A percentile compares a stretch with the other conserved stretches of the same genome.
These are phyloP conservation scores for Clavispora santaluciae DNA, from an alignment of 805 yeast species.

Conservation along the genomic window DNA sequence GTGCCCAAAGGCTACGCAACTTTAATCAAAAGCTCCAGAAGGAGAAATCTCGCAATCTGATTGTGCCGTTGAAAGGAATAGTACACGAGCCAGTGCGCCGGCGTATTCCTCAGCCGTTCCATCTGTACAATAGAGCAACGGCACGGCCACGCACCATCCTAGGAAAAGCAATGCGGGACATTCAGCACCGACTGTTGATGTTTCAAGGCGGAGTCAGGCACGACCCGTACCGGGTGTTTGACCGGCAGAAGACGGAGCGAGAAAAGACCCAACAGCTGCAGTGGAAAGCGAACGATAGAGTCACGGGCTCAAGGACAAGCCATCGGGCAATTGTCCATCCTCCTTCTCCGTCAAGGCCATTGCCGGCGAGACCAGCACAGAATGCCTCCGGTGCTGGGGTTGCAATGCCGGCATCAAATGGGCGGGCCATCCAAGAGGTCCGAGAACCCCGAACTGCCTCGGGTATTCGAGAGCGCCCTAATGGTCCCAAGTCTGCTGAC, in stretches of 20 bases:
- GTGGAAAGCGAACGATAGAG: too few species aligned
- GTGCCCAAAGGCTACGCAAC: slow-evolving; percentile 40
- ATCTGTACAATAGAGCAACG: background rate
- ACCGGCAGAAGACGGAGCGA: background rate
- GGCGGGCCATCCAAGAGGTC: too few species aligned
- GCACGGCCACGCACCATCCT: slow-evolving; percentile 21
- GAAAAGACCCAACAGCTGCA: too few species aligned
- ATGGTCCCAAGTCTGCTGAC: too few species aligned
- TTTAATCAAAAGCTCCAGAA: slow-evolving; percentile 36
- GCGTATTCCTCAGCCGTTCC: slow-evolving; percentile 4
- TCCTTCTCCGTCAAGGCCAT: too few species aligned
- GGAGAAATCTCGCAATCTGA: slow-evolving; percentile 40
- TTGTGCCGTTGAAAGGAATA: slow-evolving; percentile 18
- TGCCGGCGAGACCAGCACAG: too few species aligned
- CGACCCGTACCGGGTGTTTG: slow-evolving; percentile 10
- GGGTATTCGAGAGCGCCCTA: too few species aligned
- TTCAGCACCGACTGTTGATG: slow-evolving; percentile 31
- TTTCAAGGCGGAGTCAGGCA: slow-evolving; percentile 12
- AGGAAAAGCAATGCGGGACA: slow-evolving; percentile 32
- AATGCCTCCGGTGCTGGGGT: too few species aligned
- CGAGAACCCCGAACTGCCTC: too few species aligned
- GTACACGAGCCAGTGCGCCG: slow-evolving; percentile 14
- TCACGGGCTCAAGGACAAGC: too few species aligned
- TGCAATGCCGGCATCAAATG: too few species aligned
- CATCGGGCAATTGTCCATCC: too few species aligned